phyloP scores from a whole-genome alignment of 176 grass and related monocot species.

The Thinopyrum elongatum region DNA sequence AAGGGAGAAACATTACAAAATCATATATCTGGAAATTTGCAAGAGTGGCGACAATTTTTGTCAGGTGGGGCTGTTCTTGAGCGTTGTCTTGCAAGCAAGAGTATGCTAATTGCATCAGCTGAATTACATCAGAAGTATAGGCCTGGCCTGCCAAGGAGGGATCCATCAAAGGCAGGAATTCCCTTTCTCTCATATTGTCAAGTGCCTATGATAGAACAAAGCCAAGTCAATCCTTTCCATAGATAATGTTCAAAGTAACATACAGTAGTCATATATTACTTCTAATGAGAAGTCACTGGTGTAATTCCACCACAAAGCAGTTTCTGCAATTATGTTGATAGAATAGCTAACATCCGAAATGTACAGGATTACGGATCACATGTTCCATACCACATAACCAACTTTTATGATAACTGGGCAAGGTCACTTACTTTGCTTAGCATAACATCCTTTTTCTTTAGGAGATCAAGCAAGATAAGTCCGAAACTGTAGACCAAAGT shows the following conservation, averaged over 20 bases:
- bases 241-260: not conserved
- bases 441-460: conserved; percentile 79
- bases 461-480: conserved; percentile 77
- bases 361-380: not conserved
- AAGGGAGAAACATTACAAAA: conserved; percentile 41
- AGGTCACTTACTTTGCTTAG: conserved; percentile 66
- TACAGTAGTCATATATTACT: not conserved
- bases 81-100: conserved; percentile 68
- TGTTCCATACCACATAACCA: not conserved
- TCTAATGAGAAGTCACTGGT: not conserved
- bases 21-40: conserved; percentile 62
- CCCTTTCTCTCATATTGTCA: conserved; percentile 56
- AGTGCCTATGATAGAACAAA: conserved; percentile 55
- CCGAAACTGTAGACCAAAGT: conserved; percentile 86
- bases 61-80: conserved; percentile 53
- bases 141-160: conserved; percentile 75
- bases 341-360: not conserved
- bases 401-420: not conserved
- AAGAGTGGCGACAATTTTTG: conserved; percentile 48
- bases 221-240: not conserved
- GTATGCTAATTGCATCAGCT: conserved; percentile 60
- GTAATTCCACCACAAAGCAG: not conserved
- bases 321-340: not conserved
- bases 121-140: conserved; percentile 53
- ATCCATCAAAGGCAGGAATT: conserved; percentile 62